phyloP scores from a whole-genome alignment of 2,329 filamentous ascomycete genomes.

The Chlorencoelia australis region DNA sequence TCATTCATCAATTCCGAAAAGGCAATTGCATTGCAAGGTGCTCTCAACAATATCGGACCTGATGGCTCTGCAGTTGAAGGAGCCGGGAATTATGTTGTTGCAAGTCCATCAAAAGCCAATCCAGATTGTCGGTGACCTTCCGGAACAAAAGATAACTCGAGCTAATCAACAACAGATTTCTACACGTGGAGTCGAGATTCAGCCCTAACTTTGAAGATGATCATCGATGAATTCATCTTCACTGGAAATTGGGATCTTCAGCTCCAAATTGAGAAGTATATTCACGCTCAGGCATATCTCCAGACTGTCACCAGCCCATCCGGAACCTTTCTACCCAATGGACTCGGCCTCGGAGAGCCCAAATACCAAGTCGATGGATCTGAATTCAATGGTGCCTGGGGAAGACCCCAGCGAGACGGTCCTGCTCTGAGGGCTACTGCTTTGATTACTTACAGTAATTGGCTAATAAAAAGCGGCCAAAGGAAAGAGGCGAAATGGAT shows the following conservation, averaged over 20 bases:
- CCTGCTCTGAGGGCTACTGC: constrained; percentile 67
- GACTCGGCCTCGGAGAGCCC: constrained; percentile 54
- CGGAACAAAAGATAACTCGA: neutral
- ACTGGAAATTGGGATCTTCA: constrained; percentile 39
- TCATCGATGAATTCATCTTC: constrained; percentile 54
- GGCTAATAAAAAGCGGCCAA: constrained; percentile 54
- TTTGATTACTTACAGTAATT: constrained; percentile 63
- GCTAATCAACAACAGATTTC: constrained; percentile 43
- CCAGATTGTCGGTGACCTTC: constrained; percentile 39
- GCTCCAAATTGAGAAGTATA: constrained; percentile 52
- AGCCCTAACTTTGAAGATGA: constrained; percentile 58
- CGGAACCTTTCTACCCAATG: constrained; percentile 29
- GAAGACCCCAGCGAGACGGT: constrained; percentile 70
- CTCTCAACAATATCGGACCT: constrained; percentile 45
- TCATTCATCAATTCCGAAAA: constrained; percentile 36
- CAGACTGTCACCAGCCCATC: constrained; percentile 48
- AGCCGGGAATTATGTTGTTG: constrained; percentile 42
- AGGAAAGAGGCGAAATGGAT: constrained; percentile 35
- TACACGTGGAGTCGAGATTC: constrained; percentile 72
- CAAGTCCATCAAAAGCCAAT: constrained; percentile 42
- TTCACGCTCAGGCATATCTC: constrained; percentile 51
- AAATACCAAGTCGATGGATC: constrained; percentile 59
- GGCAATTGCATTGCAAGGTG: constrained; percentile 38
- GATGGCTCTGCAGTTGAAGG: constrained; percentile 37
- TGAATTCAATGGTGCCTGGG: constrained; percentile 45